Base-by-base conservation (phyloP, 805 yeast species). In the Debaryomyces castellii region DNA sequence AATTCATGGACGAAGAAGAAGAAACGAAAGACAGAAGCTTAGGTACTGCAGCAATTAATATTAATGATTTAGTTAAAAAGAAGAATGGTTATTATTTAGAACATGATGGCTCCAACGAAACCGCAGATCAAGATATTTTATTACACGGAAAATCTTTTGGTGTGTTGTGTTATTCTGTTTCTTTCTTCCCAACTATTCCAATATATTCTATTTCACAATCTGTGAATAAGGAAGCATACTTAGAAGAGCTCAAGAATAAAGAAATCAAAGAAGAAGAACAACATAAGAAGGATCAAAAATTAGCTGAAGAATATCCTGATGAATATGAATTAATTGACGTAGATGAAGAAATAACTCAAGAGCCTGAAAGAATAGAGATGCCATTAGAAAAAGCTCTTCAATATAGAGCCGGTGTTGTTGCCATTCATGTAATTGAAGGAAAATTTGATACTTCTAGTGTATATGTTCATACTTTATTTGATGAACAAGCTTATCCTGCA, bases 181-280 rank as follows among this genome's bases (percentile, higher is more conserved):
- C 87, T 1, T 85, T 85, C 63, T 63, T 84, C 41, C 91, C 94
- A 37, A 66, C 80, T 7, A 67, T 81, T 39, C 85, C 88, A 1
- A 83, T 83, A 2, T 81, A 76, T 55, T 74, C 88, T 9, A 74
- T 77, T 23, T 69, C 74, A 22, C 92, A 87, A 61, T 47, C 80
- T 18, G 64, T 66, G 8, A 74, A 78, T 45, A 67, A 76, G 41
- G 69, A 73, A 36, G 67, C 67, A n/a, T 70, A 74, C 49, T 64
- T 74, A 40, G 62, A 63, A 34, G 60, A 66, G 17, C 51, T 73
- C 38, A 64, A 69, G 39, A 60, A 58, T 16, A 65, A 67, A 46
- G 67, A 73, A 54, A 51, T 53, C 20, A 59, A 59, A 30, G 60
- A 64, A 39, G 73, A 73, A 49, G 67, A 73, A 43, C 76, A 77